These are phyloP conservation scores for Colletotrichum sp. DNA, from an alignment of 2,329 filamentous ascomycete species.

Conservation along the genomic window DNA sequence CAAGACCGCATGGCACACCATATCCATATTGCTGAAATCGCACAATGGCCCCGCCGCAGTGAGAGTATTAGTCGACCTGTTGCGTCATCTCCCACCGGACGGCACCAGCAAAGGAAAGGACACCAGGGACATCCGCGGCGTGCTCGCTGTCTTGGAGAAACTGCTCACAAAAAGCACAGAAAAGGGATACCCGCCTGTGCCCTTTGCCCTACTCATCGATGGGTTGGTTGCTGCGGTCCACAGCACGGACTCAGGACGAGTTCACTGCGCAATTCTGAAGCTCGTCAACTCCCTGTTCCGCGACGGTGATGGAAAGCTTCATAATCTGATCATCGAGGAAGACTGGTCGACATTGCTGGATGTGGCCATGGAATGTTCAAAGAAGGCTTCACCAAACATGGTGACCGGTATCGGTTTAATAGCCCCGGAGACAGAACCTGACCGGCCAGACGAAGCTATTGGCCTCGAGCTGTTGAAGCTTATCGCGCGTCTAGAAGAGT, in stretches of 20 bases:
- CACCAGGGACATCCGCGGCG: slow-evolving; percentile 64
- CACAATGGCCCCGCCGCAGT: slow-evolving; percentile 76
- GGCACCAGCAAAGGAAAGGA: slow-evolving; percentile 55
- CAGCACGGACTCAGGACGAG: slow-evolving; percentile 47
- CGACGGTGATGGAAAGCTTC: slow-evolving; percentile 56
- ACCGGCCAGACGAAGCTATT: slow-evolving; percentile 41
- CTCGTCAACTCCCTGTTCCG: slow-evolving; percentile 62
- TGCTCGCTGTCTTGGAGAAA: slow-evolving; percentile 67
- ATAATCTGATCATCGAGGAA: slow-evolving; percentile 64
- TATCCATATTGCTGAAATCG: slow-evolving; percentile 74
- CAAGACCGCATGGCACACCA: slow-evolving; percentile 71
- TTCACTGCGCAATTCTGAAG: slow-evolving; percentile 52
- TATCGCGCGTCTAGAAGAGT: slow-evolving; percentile 53
- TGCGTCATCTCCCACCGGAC: slow-evolving; percentile 53
- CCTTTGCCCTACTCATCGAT: slow-evolving; percentile 63
- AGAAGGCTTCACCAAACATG: slow-evolving; percentile 26
- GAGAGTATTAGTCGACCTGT: slow-evolving; percentile 66
- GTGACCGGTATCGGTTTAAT: slow-evolving; percentile 17
- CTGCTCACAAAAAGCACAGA: slow-evolving; percentile 64
- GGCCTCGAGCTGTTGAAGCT: slow-evolving; percentile 49
- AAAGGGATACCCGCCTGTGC: slow-evolving; percentile 64
- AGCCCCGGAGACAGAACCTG: slow-evolving; percentile 30
- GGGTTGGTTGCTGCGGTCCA: slow-evolving; percentile 58
- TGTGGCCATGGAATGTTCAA: slow-evolving; percentile 61
- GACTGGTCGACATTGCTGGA: slow-evolving; percentile 69